Base-by-base conservation (phyloP, 345 rosid genomes). In the Kernera saxatilis region DNA sequence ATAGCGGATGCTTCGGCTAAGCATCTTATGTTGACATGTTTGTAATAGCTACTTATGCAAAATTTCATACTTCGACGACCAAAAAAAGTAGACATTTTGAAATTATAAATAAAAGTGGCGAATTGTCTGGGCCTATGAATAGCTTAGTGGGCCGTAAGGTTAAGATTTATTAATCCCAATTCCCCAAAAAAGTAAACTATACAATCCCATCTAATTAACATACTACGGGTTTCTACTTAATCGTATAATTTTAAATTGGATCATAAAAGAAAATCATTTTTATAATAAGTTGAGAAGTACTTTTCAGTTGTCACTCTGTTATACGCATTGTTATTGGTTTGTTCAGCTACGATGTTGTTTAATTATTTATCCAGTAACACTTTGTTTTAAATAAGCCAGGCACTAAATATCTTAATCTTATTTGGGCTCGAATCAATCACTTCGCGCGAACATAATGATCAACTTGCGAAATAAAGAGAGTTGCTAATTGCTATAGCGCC, bases 391-490 rank as follows among this genome's bases (percentile, higher is more conserved):
- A 2, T 12, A 26, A 19, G 14, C 36, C 40, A 32, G 35, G 1
- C 13, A 68, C 17, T 3, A 6, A 14, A 4, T 36, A 36, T 36
- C 45, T 58, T 13, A 7, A 18, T n/a, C n/a, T n/a, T n/a, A n/a
- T 15, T 14, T 37, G 15, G 23, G 40, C 39, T 50, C 17, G 12
- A 14, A 14, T 29, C 23, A 1, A 5, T 37, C 35, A 35, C 23
- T 45, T 63, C 4, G 54, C 13, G 0, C 1, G 65, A 7, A 25
- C 15, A 25, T 10, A 61, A 19, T 19, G 41, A 59, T 61, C 51
- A 70, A 14, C 60, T 70, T 60, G 60, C 14, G 46, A 57, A 22
- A 57, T 25, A 49, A 17, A 39, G 21, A 48, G 22, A 69, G 44
- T 45, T 39, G 33, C 18, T 29, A 5, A 17, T 40, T 39, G 46